Base-by-base conservation (phyloP, 2,329 filamentous ascomycete species). In the Colletotrichum sansevieriae region DNA sequence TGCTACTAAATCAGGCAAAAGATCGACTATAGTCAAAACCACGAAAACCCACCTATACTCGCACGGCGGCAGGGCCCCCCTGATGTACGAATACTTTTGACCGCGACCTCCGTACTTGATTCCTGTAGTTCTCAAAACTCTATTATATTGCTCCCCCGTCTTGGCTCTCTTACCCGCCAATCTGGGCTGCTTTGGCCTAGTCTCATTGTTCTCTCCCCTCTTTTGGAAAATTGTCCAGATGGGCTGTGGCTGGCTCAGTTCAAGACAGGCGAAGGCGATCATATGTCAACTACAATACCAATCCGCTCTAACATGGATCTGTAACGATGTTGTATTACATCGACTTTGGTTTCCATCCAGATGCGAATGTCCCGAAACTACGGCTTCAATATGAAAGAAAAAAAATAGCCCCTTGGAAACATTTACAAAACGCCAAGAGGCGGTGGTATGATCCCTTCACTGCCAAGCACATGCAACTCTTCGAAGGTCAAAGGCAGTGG, bases 221-320 rank as follows among this genome's bases (percentile, higher is more conserved):
- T 51, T 60, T 29, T 60, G 33, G 57, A 60, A 49, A 15, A 22
- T 39, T 51, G 25, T 33, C 44, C 25, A 20, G 22, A 60, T 22
- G 22, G 20, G 18, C 18, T 18, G 2, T 18, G 18, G 18, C 18
- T 18, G 18, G 46, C 29, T 18, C 12, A 25, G 37, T 3, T 43
- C 18, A 57, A 57, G 37, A 43, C 35, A 57, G 13, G 54, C 29
- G 13, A 43, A 44, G 13, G 12, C 29, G 54, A 44, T 43, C n/a
- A 57, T 57, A n/a, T 13, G 22, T 55, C 33, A 33, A n/a, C 37
- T 43, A 18, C 18, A 18, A 18, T 18, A 18, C 18, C 18, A 18
- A 18, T 18, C 18, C 18, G 18, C 18, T 18, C 18, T 18, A 18
- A 18, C 18, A 18, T 18, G 18, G 18, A 18, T n/a, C 35, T 12